Conservation (phyloP, 1,139 yeast species). For the Hemisphaericaspora xylofermentans region DNA sequence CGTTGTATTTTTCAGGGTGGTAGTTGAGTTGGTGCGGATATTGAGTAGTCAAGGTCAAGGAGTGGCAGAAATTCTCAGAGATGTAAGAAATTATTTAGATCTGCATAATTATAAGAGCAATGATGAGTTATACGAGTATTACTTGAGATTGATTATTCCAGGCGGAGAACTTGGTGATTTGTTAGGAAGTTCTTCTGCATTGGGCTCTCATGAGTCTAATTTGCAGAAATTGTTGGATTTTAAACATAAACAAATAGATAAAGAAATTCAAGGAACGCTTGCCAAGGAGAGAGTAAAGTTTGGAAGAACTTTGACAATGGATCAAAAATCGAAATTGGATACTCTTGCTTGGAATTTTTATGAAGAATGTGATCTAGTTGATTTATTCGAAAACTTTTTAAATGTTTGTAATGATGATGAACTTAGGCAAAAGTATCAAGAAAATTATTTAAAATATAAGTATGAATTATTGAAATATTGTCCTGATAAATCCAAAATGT, state of each 20-base stretch:
- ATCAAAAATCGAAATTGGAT: conserved; percentile 35
- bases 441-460: conserved; percentile 55
- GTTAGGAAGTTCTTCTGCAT: conserved; percentile 38
- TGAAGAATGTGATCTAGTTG: conserved; percentile 49
- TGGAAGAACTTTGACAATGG: conserved; percentile 33
- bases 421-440: conserved; percentile 58
- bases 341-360: conserved; percentile 51
- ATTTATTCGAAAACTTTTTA: conserved; percentile 55
- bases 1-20: conserved; percentile 47
- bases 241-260: conserved; percentile 41
- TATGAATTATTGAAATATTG: conserved; percentile 50
- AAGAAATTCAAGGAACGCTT: conserved; percentile 25
- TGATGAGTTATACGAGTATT: conserved; percentile 39
- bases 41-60: conserved; percentile 34
- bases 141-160: conserved; percentile 59
- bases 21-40: conserved; percentile 23
- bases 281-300: conserved; percentile 41
- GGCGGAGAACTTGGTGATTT: conserved; percentile 59
- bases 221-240: conserved; percentile 51
- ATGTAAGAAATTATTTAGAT: conserved; percentile 45
- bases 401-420: conserved; percentile 64
- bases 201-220: conserved; percentile 53
- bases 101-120: conserved; percentile 31
- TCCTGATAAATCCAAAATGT: conserved; percentile 37
- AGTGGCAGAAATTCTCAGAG: conserved; percentile 47